Percentiles rank a stretch among this genome's conserved stretches.
phyloP scores from a whole-genome alignment of 176 grass and related monocot genomes.

The Triticum turgidum region DNA sequence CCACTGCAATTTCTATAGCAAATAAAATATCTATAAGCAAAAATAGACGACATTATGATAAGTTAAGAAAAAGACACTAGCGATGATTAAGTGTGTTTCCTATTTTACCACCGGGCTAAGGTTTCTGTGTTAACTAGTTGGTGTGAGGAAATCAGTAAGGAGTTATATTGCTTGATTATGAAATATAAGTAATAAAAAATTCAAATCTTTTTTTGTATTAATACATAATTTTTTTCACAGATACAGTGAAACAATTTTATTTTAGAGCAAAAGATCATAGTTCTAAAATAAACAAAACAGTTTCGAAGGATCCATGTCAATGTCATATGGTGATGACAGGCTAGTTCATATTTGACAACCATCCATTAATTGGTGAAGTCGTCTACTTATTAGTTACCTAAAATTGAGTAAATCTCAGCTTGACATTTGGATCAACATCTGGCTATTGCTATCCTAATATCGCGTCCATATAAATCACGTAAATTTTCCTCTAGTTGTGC shows the following conservation, averaged over 20 bases:
- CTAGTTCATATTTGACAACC: background rate
- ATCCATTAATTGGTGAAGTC: background rate
- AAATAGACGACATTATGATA: background rate
- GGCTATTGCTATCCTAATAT: background rate
- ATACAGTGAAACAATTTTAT: background rate
- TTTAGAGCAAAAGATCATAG: background rate
- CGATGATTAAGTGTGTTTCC: background rate
- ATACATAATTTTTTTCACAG: background rate
- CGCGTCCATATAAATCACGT: background rate
- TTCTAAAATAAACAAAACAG: background rate
- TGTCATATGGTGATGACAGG: background rate
- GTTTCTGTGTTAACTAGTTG: background rate
- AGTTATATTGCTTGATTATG: background rate
- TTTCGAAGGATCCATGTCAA: background rate
- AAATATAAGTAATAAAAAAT: background rate
- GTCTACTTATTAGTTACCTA: background rate
- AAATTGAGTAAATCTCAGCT: background rate
- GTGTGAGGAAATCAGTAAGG: no score
- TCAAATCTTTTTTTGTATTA: background rate
- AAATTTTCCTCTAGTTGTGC: background rate
- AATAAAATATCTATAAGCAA: background rate
- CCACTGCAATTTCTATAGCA: background rate
- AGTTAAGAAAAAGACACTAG: no score
- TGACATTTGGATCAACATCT: background rate
- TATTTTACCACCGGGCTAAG: background rate